Conservation (phyloP, 805 yeast species). For the Suhomyces faveliae region DNA sequence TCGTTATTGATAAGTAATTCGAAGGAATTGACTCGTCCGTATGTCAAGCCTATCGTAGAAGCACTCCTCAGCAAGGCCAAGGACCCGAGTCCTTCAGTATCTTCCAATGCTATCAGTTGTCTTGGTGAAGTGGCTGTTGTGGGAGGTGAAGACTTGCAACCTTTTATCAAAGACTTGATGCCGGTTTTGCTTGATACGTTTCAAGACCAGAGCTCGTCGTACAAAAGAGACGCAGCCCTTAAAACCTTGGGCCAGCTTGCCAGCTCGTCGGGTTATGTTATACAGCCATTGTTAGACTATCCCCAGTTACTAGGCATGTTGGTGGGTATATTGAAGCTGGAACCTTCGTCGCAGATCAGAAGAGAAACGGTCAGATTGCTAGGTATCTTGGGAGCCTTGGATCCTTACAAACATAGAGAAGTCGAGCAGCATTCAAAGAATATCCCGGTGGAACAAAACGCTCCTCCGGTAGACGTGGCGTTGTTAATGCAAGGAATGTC, state of each 20-base stretch:
- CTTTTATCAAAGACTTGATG: slow-evolving; percentile 75
- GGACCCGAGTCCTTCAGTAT: slow-evolving; percentile 74
- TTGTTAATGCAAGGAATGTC: slow-evolving; percentile 90
- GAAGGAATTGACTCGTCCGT: slow-evolving; percentile 81
- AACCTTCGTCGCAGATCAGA: slow-evolving; percentile 68
- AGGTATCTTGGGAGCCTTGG: slow-evolving; percentile 94
- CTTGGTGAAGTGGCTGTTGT: slow-evolving; percentile 87
- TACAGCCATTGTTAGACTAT: slow-evolving; percentile 86
- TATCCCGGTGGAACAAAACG: slow-evolving; percentile 67
- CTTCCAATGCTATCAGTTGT: slow-evolving; percentile 80
- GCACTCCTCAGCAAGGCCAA: slow-evolving; percentile 74
- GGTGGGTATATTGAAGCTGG: slow-evolving; percentile 78
- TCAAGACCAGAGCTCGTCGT: slow-evolving; percentile 87
- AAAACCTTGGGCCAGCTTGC: slow-evolving; percentile 86
- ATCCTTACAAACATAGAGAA: slow-evolving; percentile 93
- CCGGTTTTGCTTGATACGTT: slow-evolving; percentile 83
- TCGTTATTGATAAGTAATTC: slow-evolving; percentile 76
- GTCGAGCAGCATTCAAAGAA: slow-evolving; percentile 70
- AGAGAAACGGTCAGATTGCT: slow-evolving; percentile 85
- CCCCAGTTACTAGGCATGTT: slow-evolving; percentile 84
- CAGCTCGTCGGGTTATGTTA: slow-evolving; percentile 90
- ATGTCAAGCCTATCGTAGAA: slow-evolving; percentile 86
- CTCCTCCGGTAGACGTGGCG: slow-evolving; percentile 88
- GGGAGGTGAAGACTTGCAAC: slow-evolving; percentile 80
- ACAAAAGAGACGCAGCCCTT: slow-evolving; percentile 86